Evolutionary conservation across 1,284 basidiomycete genomes (phyloP).

Genomic region (Malassezia restricta): DNA sequence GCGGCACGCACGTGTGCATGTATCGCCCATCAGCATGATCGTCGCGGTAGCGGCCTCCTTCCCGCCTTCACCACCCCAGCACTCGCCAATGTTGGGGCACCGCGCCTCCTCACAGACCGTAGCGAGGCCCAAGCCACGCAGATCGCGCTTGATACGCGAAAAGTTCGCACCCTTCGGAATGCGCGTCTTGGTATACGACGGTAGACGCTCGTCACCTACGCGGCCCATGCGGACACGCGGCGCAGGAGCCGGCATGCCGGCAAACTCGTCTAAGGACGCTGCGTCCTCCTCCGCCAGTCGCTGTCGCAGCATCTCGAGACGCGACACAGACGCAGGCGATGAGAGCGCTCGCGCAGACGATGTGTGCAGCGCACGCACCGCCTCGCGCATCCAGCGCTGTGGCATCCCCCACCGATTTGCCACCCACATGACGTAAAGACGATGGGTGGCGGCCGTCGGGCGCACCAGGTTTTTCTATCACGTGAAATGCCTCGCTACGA

Average conservation of each 20-base stretch:
- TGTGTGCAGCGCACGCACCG: neutral
- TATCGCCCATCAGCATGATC: conserved; percentile 99
- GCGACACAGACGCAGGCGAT: neutral
- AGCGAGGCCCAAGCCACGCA: conserved; percentile 77
- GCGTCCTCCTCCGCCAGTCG: conserved; percentile 24
- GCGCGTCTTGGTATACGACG: conserved; percentile 74
- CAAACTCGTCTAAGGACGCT: conserved; percentile 32
- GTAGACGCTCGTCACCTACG: conserved; percentile 54
- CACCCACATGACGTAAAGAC: too few relatives aligned
- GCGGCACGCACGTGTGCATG: conserved; percentile 90
- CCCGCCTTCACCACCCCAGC: conserved; percentile 77
- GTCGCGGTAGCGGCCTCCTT: conserved; percentile 64
- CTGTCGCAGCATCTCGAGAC: conserved; percentile 22
- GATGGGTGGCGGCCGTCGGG: too few relatives aligned
- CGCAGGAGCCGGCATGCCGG: neutral
- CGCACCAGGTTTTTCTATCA: too few relatives aligned
- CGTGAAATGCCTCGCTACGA: too few relatives aligned
- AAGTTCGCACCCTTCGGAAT: conserved; percentile 73
- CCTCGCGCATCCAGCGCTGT: neutral
- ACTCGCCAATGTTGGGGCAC: conserved; percentile 98
- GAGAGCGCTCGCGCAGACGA: neutral
- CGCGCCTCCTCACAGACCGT: conserved; percentile 98
- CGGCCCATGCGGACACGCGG: conserved; percentile 32
- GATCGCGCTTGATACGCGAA: conserved; percentile 84
- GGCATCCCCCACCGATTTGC: too few relatives aligned